These are phyloP conservation scores for Dendrobium huoshanense DNA, from an alignment of 106 monocot genomes.

Conservation along the genomic window DNA sequence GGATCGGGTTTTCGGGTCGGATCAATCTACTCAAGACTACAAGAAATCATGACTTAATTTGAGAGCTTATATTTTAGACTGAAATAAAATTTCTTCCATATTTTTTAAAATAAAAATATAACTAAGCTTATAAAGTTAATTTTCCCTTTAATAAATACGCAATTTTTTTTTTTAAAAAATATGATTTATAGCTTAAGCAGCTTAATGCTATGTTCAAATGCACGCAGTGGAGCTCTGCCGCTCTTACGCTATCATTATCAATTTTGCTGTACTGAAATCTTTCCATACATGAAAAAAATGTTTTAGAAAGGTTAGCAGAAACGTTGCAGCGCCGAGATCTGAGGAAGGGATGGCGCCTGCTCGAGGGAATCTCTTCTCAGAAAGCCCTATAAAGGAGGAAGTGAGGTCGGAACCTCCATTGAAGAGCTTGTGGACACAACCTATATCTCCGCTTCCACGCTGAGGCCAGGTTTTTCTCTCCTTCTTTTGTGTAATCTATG, in stretches of 20 bases:
- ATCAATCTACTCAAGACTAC: too few species aligned
- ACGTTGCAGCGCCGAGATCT: neutral
- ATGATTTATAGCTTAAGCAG: too few species aligned
- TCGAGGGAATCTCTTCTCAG: slow-evolving; percentile 1
- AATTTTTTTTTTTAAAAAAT: too few species aligned
- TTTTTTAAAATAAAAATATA: too few species aligned
- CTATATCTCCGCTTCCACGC: neutral
- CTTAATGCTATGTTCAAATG: too few species aligned
- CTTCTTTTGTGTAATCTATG: neutral
- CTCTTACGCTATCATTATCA: neutral
- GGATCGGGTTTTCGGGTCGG: too few species aligned
- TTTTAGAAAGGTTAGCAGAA: neutral
- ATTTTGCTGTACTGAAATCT: neutral
- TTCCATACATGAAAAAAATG: neutral
- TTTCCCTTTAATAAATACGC: too few species aligned
- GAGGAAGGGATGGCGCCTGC: neutral
- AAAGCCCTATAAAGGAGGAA: slow-evolving; percentile 5
- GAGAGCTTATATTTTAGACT: too few species aligned
- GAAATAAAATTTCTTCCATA: too few species aligned
- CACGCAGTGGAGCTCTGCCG: neutral
- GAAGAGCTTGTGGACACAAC: neutral
- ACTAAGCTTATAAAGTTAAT: too few species aligned
- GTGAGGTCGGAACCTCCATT: neutral
- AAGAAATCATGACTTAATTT: too few species aligned
- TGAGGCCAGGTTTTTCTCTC: neutral